Conservation (phyloP, 2,329 filamentous ascomycete genomes). For the Colletotrichum falcatum region DNA sequence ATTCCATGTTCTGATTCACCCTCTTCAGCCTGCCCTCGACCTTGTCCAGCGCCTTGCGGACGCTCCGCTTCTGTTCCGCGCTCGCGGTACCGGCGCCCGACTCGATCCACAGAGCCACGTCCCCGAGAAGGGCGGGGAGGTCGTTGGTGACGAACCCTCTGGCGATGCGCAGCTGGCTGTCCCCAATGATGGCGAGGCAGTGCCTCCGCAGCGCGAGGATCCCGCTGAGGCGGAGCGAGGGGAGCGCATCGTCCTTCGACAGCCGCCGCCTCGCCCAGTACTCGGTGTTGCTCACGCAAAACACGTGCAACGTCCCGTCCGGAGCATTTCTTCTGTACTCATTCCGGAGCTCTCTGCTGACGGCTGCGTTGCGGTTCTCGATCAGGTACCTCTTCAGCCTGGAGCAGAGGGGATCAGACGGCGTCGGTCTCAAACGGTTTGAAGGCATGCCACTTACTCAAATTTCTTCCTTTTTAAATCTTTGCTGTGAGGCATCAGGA, state of each 20-base stretch:
- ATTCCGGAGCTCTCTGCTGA: slow-evolving; percentile 47
- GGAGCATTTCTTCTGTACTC: slow-evolving; percentile 47
- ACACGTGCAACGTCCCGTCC: slow-evolving; percentile 49
- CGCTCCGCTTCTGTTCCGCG: slow-evolving; percentile 51
- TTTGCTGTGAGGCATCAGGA: background rate
- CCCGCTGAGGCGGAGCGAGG: slow-evolving; percentile 55
- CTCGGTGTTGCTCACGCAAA: slow-evolving; percentile 58
- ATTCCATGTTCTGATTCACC: slow-evolving; percentile 45
- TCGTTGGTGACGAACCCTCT: slow-evolving; percentile 54
- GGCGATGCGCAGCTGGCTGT: slow-evolving; percentile 53
- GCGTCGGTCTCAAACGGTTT: background rate
- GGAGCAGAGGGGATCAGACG: background rate
- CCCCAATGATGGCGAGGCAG: slow-evolving; percentile 59
- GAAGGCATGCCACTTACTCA: slow-evolving; percentile 43
- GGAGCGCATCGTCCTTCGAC: slow-evolving; percentile 45
- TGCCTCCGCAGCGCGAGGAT: slow-evolving; percentile 56
- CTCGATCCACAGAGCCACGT: slow-evolving; percentile 58
- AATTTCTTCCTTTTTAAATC: slow-evolving; percentile 17
- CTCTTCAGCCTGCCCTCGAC: slow-evolving; percentile 49
- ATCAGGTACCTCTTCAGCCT: slow-evolving; percentile 53
- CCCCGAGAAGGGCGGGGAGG: slow-evolving; percentile 55
- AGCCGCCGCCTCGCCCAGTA: slow-evolving; percentile 54
- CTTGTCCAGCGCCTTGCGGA: slow-evolving; percentile 49
- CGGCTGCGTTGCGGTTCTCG: slow-evolving; percentile 51
- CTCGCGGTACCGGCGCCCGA: slow-evolving; percentile 53